Percentiles rank a stretch among this genome's conserved stretches.
phyloP scores from a whole-genome alignment of 176 grass and related monocot species.

The Triticum timopheevii region DNA sequence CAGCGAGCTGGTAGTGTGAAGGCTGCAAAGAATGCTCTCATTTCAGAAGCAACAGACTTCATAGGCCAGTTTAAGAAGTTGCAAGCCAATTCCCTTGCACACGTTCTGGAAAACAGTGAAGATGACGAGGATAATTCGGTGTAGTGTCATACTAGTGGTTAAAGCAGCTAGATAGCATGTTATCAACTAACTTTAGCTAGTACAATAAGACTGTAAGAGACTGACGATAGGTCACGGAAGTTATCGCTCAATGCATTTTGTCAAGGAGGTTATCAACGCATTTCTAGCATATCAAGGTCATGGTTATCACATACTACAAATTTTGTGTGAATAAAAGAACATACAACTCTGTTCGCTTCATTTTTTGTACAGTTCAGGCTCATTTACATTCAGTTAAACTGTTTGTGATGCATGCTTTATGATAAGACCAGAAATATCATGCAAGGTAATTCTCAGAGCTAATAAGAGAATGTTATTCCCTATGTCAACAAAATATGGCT shows the following conservation, averaged over 20 bases:
- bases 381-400: background rate
- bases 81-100: conserved; percentile 53
- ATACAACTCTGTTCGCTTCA: background rate
- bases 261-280: background rate
- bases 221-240: background rate
- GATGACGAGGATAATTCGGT: conserved; percentile 31
- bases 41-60: conserved; percentile 66
- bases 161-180: background rate
- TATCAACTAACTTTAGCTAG: background rate
- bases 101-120: conserved; percentile 41
- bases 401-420: background rate
- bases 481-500: background rate
- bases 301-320: no score
- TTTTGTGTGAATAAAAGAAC: no score
- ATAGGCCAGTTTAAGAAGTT: conserved; percentile 62
- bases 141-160: conserved; percentile 28
- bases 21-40: conserved; percentile 62
- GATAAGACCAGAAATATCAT: background rate
- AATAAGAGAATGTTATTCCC: background rate
- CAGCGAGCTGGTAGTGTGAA: conserved; percentile 39
- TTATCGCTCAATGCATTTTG: background rate
- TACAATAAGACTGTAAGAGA: background rate
- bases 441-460: background rate
- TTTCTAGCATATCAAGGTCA: conserved; percentile 6
- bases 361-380: background rate